Percentiles rank a stretch among this genome's conserved stretches.
phyloP scores from a whole-genome alignment of 106 monocot species.

The Platanthera guangdongensis region DNA sequence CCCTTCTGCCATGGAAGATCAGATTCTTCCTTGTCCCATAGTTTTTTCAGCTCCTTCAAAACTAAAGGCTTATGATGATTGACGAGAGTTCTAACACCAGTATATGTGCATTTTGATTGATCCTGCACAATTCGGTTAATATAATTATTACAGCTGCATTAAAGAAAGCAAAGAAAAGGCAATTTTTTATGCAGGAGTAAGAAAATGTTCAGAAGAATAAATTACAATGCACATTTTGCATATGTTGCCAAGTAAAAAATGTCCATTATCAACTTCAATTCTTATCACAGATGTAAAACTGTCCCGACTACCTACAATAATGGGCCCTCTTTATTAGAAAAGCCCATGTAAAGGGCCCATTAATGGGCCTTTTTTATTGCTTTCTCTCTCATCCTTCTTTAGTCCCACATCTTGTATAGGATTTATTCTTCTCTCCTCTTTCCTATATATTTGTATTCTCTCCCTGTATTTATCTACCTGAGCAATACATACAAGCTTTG shows the following conservation, averaged over 20 bases:
- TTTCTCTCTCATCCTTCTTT: no score
- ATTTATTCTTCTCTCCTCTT: no score
- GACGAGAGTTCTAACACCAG: slow-evolving; percentile 55
- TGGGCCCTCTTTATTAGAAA: no score
- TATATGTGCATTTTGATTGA: slow-evolving; percentile 65
- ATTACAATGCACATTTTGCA: neutral
- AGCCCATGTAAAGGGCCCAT: no score
- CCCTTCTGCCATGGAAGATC: slow-evolving; percentile 77
- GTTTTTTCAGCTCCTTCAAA: slow-evolving; percentile 67
- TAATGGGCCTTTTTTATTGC: no score
- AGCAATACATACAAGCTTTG: no score
- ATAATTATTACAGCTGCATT: neutral
- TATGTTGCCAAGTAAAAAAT: neutral
- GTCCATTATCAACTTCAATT: neutral
- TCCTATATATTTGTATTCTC: no score
- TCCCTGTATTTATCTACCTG: no score
- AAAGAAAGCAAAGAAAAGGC: neutral
- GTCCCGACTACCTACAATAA: no score
- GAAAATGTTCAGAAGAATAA: neutral
- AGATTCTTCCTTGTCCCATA: slow-evolving; percentile 67
- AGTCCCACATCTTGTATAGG: no score
- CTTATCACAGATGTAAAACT: no score
- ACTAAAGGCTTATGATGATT: slow-evolving; percentile 72
- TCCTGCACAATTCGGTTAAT: slow-evolving; percentile 33
- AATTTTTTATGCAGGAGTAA: neutral